phyloP scores from a whole-genome alignment of 2,329 filamentous ascomycete genomes.

The Thermothelomyces thermophilus region DNA sequence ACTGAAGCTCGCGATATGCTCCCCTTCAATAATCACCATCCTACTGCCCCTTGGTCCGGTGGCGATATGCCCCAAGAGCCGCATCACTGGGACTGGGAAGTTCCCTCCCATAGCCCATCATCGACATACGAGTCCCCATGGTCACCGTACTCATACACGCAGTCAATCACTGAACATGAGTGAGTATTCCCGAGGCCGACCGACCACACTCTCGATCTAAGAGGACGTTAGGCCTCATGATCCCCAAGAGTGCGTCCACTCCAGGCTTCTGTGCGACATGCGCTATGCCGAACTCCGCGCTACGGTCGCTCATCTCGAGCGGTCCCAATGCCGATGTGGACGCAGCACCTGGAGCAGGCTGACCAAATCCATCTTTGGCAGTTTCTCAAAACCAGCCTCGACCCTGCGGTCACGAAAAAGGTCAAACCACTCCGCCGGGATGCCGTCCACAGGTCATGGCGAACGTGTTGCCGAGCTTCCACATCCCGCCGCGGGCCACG shows the following conservation, averaged over 20 bases:
- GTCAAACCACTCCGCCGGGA: neutral
- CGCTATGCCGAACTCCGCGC: slow-evolving; percentile 6
- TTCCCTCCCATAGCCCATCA: neutral
- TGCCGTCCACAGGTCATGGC: neutral
- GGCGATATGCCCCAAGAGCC: neutral
- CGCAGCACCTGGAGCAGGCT: slow-evolving; percentile 5
- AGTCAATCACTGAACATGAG: neutral
- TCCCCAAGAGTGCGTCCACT: neutral
- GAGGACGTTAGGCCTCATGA: neutral
- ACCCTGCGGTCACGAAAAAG: neutral
- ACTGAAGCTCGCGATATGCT: too few species aligned
- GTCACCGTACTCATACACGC: neutral
- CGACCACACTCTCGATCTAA: neutral
- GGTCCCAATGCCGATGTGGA: slow-evolving; percentile 7
- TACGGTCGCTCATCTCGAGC: neutral
- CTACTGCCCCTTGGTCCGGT: too few species aligned
- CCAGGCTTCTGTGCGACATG: slow-evolving; percentile 2
- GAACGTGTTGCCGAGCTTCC: neutral
- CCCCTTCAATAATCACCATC: too few species aligned
- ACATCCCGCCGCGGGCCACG: too few species aligned
- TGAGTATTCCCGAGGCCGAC: neutral
- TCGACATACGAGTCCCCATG: neutral
- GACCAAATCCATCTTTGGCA: slow-evolving; percentile 9
- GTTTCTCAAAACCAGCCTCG: slow-evolving; percentile 1
- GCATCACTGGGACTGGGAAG: too few species aligned